These are phyloP conservation scores for Clausena lansium DNA, from an alignment of 345 rosid species.

Conservation along the genomic window DNA sequence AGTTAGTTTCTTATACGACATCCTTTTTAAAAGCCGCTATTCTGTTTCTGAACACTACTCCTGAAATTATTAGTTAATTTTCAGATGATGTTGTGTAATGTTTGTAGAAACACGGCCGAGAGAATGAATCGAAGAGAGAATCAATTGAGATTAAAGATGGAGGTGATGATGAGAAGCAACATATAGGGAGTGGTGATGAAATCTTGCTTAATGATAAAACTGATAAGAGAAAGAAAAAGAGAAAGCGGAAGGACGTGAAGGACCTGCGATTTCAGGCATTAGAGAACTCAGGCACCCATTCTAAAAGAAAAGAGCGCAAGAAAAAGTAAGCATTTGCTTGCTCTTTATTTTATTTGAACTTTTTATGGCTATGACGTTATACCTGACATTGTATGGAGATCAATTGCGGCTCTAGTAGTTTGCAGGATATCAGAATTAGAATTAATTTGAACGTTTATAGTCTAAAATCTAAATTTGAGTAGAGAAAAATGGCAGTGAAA, in stretches of 20 bases:
- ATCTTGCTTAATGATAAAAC: slow-evolving; percentile 8
- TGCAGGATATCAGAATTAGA: background rate
- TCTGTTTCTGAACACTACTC: background rate
- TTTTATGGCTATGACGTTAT: background rate
- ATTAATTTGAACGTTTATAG: background rate
- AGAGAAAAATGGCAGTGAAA: background rate
- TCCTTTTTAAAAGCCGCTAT: background rate
- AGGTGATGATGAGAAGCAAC: slow-evolving; percentile 21
- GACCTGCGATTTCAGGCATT: slow-evolving; percentile 66
- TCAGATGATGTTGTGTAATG: background rate
- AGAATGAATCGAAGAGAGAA: slow-evolving; percentile 20
- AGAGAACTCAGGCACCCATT: slow-evolving; percentile 34
- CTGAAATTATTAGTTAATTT: background rate
- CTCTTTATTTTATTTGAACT: background rate
- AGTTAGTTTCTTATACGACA: background rate
- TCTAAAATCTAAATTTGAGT: background rate
- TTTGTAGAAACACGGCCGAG: slow-evolving; percentile 21
- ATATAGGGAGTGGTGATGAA: slow-evolving; percentile 28
- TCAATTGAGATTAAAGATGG: slow-evolving; percentile 20
- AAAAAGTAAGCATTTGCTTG: slow-evolving; percentile 42
- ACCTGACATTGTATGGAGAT: background rate
- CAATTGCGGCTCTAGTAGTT: background rate
- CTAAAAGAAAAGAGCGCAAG: slow-evolving; percentile 64
- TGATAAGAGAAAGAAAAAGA: slow-evolving; percentile 60
- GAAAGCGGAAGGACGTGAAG: slow-evolving; percentile 58